phyloP scores from a whole-genome alignment of 768 basidiomycete genomes.

The Termitomyces sp. region DNA sequence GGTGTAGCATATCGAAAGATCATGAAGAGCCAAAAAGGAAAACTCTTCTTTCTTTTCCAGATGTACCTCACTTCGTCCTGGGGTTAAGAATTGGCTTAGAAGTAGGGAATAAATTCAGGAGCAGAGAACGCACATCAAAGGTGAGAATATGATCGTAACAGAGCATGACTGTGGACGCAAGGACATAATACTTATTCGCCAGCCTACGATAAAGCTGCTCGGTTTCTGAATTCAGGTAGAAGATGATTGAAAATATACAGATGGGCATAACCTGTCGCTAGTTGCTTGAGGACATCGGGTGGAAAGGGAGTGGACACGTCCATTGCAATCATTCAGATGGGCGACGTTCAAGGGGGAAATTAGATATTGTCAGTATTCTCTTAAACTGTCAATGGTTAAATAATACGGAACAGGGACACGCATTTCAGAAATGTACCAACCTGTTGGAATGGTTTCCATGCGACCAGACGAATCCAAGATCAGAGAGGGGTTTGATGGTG shows the following conservation, averaged over 20 bases:
- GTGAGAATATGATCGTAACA: not conserved
- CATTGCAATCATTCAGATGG: not conserved
- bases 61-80: not conserved
- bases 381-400: too few species aligned
- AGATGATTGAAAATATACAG: not conserved
- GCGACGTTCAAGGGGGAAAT: too few species aligned
- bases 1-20: not conserved
- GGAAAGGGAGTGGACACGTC: not conserved
- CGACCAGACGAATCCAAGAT: too few species aligned
- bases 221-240: not conserved
- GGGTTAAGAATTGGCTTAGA: not conserved
- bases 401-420: too few species aligned
- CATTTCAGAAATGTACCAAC: too few species aligned
- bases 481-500: too few species aligned
- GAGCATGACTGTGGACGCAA: not conserved
- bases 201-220: not conserved
- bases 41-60: not conserved
- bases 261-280: not conserved
- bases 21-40: not conserved
- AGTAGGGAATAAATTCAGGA: not conserved
- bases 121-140: not conserved
- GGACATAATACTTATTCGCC: not conserved
- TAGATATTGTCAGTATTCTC: too few species aligned
- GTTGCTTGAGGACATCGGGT: not conserved
- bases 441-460: too few species aligned